Conservation (phyloP, 2,329 filamentous ascomycete species). For the Hypoxylon sp. region DNA sequence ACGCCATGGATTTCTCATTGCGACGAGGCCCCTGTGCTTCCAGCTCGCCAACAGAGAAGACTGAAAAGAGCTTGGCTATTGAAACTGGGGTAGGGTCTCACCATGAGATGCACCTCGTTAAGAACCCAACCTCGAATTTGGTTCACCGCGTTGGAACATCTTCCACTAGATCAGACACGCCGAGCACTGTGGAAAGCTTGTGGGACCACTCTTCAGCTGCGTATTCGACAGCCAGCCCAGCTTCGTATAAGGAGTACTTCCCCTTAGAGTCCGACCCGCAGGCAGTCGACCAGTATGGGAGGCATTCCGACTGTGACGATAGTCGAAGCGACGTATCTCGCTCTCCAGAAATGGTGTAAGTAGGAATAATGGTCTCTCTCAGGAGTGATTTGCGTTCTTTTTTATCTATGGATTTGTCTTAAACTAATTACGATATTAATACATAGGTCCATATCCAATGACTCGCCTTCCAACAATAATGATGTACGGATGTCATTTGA, state of each 20-base stretch:
- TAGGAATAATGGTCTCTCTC: not conserved
- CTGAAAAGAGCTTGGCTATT: not conserved
- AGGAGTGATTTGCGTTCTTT: not conserved
- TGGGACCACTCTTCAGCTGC: slow-evolving; percentile 14
- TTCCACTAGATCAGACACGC: slow-evolving; percentile 13
- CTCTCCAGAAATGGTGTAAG: not conserved
- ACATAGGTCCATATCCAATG: not conserved
- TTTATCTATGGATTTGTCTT: too few relatives aligned
- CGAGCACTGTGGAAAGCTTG: slow-evolving; percentile 13
- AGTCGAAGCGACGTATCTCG: not conserved
- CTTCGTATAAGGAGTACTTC: slow-evolving; percentile 4
- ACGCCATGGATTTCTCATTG: slow-evolving; percentile 6
- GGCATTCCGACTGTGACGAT: not conserved
- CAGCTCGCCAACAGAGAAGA: not conserved
- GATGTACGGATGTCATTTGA: not conserved
- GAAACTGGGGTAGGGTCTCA: not conserved
- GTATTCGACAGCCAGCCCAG: slow-evolving; percentile 12
- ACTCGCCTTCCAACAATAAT: not conserved
- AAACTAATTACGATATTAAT: too few relatives aligned
- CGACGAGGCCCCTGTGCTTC: not conserved
- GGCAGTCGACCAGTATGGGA: slow-evolving; percentile 2
- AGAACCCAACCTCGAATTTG: slow-evolving; percentile 3
- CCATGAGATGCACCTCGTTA: not conserved
- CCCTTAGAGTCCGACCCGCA: slow-evolving; percentile 1
- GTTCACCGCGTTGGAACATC: not conserved